Percentiles rank a stretch among this genome's conserved stretches.
phyloP scores from a whole-genome alignment of 257 asterid species.

The Dorcoceras hygrometricum region DNA sequence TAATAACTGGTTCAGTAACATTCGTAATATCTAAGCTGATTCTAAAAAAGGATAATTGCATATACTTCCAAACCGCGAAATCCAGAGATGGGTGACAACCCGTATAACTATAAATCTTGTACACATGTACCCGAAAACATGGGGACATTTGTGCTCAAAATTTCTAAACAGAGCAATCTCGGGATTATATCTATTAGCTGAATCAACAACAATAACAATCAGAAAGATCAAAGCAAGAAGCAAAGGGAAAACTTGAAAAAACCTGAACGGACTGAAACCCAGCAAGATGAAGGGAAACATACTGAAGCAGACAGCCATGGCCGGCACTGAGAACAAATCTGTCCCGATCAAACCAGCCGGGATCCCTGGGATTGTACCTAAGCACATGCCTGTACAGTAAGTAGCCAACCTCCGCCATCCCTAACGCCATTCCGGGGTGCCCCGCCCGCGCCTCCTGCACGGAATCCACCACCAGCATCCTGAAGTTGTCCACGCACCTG shows the following conservation, averaged over 20 bases:
- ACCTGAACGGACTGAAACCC: constrained; percentile 53
- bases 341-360: constrained; percentile 51
- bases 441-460: constrained; percentile 51
- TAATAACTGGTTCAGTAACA: too few species aligned
- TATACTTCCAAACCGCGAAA: too few species aligned
- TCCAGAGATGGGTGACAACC: too few species aligned
- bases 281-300: constrained; percentile 62
- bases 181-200: too few species aligned
- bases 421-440: constrained; percentile 66
- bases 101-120: too few species aligned
- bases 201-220: too few species aligned
- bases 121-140: too few species aligned
- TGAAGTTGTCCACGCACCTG: constrained; percentile 42
- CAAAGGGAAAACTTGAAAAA: not conserved
- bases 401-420: constrained; percentile 45
- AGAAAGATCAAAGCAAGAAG: not conserved
- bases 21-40: too few species aligned
- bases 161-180: too few species aligned
- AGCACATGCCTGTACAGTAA: constrained; percentile 44
- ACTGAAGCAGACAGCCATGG: constrained; percentile 58
- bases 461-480: constrained; percentile 50
- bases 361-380: constrained; percentile 38
- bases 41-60: too few species aligned
- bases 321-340: constrained; percentile 63
- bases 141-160: too few species aligned